Conservation (phyloP, 495 filamentous ascomycete species). For the Aspergillus bridgeri region DNA sequence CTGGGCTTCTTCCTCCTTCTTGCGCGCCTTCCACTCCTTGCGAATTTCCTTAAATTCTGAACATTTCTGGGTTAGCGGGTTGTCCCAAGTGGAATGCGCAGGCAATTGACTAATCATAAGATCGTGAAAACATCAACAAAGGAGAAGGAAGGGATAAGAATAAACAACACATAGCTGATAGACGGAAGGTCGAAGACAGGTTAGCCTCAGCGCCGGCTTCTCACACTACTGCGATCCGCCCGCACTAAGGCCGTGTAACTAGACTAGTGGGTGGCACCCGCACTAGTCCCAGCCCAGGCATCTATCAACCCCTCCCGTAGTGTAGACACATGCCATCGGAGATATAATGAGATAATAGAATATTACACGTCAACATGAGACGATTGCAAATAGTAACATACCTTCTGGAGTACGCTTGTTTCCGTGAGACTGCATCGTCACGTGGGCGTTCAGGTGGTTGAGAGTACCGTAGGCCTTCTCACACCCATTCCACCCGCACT, state of each 20-base stretch:
- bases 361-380: slow-evolving; percentile 9
- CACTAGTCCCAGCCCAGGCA: slow-evolving; percentile 38
- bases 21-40: slow-evolving; percentile 97
- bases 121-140: not conserved
- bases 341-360: not conserved
- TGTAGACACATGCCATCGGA: slow-evolving; percentile 3
- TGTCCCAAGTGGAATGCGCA: not conserved
- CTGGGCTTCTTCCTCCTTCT: slow-evolving; percentile 93
- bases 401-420: slow-evolving; percentile 93
- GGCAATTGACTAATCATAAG: not conserved
- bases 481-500: slow-evolving; percentile 97
- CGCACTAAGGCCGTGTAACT: slow-evolving; percentile 48
- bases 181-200: not conserved
- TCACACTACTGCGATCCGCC: slow-evolving; percentile 48
- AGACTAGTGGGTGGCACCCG: slow-evolving; percentile 39
- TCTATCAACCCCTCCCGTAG: slow-evolving; percentile 30
- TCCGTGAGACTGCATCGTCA: slow-evolving; percentile 96
- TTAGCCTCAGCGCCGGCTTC: slow-evolving; percentile 37
- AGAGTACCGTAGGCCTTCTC: slow-evolving; percentile 97
- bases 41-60: slow-evolving; percentile 98
- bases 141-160: slow-evolving; percentile 13
- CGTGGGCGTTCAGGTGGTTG: slow-evolving; percentile 95
- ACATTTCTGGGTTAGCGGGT: slow-evolving; percentile 7
- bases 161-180: slow-evolving; percentile 10
- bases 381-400: slow-evolving; percentile 44